Evolutionary conservation across 352 stramenopile species (phyloP).

Genomic region (Aphanomyces euteiches): DNA sequence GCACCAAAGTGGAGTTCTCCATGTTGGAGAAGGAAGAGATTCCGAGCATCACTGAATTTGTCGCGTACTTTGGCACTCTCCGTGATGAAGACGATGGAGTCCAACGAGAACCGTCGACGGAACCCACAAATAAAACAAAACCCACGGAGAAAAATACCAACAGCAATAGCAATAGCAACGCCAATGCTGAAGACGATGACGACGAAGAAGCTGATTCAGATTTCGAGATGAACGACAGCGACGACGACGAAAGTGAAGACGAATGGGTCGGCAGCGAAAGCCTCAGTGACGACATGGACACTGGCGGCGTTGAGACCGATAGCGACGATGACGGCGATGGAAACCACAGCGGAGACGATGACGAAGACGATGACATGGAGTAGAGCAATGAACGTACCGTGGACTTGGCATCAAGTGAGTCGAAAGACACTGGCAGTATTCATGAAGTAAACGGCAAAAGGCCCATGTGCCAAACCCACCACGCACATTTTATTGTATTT

Average conservation of each 20-base stretch:
- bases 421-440: too few relatives aligned
- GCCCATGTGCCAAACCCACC: too few relatives aligned
- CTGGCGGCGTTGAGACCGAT: neutral
- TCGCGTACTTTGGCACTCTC: constrained; percentile 2
- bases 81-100: constrained; percentile 15
- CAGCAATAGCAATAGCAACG: constrained; percentile 8
- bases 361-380: constrained; percentile 1
- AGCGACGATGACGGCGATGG: neutral
- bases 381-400: neutral
- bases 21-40: constrained; percentile 32
- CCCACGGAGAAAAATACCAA: constrained; percentile 6
- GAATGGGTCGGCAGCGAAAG: constrained; percentile 18
- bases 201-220: constrained; percentile 22
- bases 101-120: neutral
- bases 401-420: too few relatives aligned
- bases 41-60: constrained; percentile 31
- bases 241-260: constrained; percentile 12
- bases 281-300: constrained; percentile 1
- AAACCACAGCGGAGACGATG: neutral
- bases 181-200: constrained; percentile 4
- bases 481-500: too few relatives aligned
- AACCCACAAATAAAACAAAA: neutral
- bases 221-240: constrained; percentile 2
- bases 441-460: too few relatives aligned
- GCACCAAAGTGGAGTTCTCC: constrained; percentile 18